Evolutionary conservation across 2,329 filamentous ascomycete genomes (phyloP).

Genomic region (Hymenoscyphus scutula): DNA sequence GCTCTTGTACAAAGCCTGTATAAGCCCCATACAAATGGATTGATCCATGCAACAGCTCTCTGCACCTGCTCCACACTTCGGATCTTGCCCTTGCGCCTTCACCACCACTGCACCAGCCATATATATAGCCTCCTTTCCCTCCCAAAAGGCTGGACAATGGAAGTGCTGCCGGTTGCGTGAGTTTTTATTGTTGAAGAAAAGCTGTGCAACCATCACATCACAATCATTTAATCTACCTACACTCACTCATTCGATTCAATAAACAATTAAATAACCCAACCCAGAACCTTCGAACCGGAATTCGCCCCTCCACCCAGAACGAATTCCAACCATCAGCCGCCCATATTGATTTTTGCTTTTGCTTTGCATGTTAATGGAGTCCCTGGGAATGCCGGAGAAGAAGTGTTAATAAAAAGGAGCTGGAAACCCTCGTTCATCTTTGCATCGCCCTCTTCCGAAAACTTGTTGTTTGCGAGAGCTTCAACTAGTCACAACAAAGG

Average conservation of each 20-base stretch:
- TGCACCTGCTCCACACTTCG: neutral
- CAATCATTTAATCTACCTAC: conserved; percentile 6
- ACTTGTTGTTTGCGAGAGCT: neutral
- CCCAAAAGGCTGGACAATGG: neutral
- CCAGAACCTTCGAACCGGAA: neutral
- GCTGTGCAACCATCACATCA: neutral
- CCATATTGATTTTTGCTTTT: neutral
- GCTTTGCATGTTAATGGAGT: conserved; percentile 9
- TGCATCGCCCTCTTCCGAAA: neutral
- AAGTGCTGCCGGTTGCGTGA: neutral
- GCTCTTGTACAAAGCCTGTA: no score
- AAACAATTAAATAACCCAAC: neutral
- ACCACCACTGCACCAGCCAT: no score
- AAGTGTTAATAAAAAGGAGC: neutral
- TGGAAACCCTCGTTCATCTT: neutral
- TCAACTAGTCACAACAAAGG: neutral
- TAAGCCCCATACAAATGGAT: neutral
- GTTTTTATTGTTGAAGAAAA: no score
- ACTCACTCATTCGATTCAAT: conserved; percentile 18
- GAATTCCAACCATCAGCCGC: conserved; percentile 6
- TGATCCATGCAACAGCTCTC: neutral
- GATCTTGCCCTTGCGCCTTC: neutral
- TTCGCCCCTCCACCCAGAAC: neutral
- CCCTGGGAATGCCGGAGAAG: neutral
- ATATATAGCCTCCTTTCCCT: neutral